Percentiles rank a stretch among this genome's conserved stretches.
Conservation (phyloP, 106 monocot species). For the Allium fistulosum region DNA sequence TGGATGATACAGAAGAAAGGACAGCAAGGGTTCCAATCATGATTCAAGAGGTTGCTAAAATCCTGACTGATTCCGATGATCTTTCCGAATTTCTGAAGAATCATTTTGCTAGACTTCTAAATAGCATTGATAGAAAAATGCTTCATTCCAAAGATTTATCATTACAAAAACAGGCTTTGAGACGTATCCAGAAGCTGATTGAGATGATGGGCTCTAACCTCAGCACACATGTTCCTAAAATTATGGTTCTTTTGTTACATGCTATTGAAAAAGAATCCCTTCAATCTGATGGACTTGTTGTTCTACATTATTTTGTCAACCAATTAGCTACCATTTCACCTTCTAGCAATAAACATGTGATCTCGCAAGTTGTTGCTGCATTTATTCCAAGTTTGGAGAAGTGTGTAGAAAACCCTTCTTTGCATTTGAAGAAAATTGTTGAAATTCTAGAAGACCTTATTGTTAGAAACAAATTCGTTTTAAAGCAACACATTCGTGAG, state of each 20-base stretch:
- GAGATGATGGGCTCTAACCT: constrained; percentile 97
- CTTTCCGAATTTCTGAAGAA: constrained; percentile 84
- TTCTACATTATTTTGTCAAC: constrained; percentile 77
- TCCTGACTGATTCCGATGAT: constrained; percentile 70
- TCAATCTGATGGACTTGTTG: constrained; percentile 66
- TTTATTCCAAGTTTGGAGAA: constrained; percentile 86
- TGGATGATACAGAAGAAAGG: constrained; percentile 52
- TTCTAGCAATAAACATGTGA: constrained; percentile 77
- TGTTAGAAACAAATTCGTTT: constrained; percentile 43
- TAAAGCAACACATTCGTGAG: constrained; percentile 81
- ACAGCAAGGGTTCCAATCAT: constrained; percentile 55
- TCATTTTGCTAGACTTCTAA: constrained; percentile 95
- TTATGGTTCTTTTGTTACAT: constrained; percentile 89
- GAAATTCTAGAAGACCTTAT: constrained; percentile 73
- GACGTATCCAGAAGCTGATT: constrained; percentile 70
- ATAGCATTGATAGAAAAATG: constrained; percentile 94
- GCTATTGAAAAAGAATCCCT: constrained; percentile 83
- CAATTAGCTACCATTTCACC: constrained; percentile 73
- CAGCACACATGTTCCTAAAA: constrained; percentile 84
- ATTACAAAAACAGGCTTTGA: constrained; percentile 76
- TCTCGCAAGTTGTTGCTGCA: constrained; percentile 90
- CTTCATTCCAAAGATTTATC: constrained; percentile 65
- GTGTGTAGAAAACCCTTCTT: constrained; percentile 37
- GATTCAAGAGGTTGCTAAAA: constrained; percentile 68
- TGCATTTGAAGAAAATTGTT: constrained; percentile 58